A percentile compares a stretch with the other conserved stretches of the same genome.
Conservation (phyloP, 192 early-diverging fungal genomes). For the Coemansia guatemalensis region DNA sequence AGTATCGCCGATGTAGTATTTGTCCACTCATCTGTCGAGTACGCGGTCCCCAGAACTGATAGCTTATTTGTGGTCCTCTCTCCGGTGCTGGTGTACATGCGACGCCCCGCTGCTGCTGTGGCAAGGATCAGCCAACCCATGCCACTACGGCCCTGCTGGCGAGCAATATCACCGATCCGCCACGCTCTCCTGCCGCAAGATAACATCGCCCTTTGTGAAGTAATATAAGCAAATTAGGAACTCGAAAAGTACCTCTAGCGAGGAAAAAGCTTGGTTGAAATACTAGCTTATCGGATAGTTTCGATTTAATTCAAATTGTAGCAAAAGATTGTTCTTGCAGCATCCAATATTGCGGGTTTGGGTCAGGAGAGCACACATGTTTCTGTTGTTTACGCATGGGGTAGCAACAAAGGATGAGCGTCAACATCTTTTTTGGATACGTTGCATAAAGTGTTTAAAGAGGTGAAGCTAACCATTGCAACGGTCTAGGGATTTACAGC, state of each 20-base stretch:
- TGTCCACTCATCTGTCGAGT: constrained; percentile 65
- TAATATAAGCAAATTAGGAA: neutral
- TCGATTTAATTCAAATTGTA: too few species aligned
- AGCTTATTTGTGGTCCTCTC: neutral
- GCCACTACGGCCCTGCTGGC: neutral
- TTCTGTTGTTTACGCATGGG: too few species aligned
- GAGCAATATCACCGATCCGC: neutral
- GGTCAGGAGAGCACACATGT: too few species aligned
- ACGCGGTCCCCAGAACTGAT: constrained; percentile 21
- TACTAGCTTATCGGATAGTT: neutral
- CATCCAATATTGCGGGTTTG: too few species aligned
- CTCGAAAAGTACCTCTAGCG: neutral
- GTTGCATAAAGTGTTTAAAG: too few species aligned
- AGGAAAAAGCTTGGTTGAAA: neutral
- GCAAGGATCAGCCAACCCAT: neutral
- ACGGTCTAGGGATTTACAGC: too few species aligned
- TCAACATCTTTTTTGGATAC: too few species aligned
- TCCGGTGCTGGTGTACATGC: constrained; percentile 10
- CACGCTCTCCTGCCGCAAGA: neutral
- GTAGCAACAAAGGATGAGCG: too few species aligned
- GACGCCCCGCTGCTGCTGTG: neutral
- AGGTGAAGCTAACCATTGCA: too few species aligned
- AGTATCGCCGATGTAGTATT: constrained; percentile 78
- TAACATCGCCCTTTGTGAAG: neutral
- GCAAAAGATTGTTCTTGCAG: too few species aligned